These are phyloP conservation scores for Selenicereus undatus DNA, from an alignment of 148 eudicot genomes.

Conservation along the genomic window DNA sequence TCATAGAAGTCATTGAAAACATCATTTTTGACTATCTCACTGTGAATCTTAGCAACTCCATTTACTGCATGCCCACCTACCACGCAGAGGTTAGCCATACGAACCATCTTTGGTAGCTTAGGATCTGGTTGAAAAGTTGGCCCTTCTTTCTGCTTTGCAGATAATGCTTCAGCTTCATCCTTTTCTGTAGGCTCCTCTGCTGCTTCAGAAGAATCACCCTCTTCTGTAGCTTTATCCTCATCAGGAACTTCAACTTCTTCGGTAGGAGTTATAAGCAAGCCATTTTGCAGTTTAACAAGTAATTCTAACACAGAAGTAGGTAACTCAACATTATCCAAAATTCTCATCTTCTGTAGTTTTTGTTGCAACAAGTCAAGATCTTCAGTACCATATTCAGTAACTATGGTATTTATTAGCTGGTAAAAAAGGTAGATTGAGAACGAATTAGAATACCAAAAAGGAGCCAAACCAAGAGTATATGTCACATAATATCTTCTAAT, in stretches of 20 bases:
- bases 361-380: slow-evolving; percentile 63
- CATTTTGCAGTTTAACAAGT: slow-evolving; percentile 43
- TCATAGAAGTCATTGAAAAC: slow-evolving; percentile 85
- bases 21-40: slow-evolving; percentile 84
- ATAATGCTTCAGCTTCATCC: slow-evolving; percentile 30
- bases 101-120: slow-evolving; percentile 68
- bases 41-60: slow-evolving; percentile 97
- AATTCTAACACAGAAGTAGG: slow-evolving; percentile 51
- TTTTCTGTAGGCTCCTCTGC: slow-evolving; percentile 26
- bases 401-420: slow-evolving; percentile 62
- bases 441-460: background rate
- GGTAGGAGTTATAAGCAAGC: slow-evolving; percentile 21
- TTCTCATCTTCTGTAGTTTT: slow-evolving; percentile 76
- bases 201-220: slow-evolving; percentile 26
- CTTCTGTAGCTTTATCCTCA: slow-evolving; percentile 28
- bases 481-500: background rate
- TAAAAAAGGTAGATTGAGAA: slow-evolving; percentile 10
- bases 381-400: slow-evolving; percentile 74
- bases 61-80: slow-evolving; percentile 96
- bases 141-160: slow-evolving; percentile 20
- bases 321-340: slow-evolving; percentile 76
- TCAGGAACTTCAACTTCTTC: slow-evolving; percentile 22
- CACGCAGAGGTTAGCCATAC: slow-evolving; percentile 96
- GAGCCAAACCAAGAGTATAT: background rate
- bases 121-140: slow-evolving; percentile 41